phyloP scores from a whole-genome alignment of 2,329 filamentous ascomycete genomes.

The Aureobasidium uvarum region DNA sequence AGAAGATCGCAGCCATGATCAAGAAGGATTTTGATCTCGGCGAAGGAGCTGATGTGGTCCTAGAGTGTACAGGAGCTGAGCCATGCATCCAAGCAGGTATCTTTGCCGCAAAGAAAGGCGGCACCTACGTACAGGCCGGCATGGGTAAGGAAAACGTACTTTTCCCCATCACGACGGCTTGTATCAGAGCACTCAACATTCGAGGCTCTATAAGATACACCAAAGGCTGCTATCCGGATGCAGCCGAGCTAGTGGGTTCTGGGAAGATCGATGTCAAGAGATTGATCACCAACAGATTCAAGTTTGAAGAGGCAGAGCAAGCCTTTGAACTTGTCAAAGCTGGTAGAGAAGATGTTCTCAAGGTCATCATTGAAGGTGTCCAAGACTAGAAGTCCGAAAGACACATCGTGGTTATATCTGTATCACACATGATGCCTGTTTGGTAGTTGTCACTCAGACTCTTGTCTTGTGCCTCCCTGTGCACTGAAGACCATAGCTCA shows the following conservation, averaged over 20 bases:
- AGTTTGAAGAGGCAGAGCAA: slow-evolving; percentile 49
- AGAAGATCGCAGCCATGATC: slow-evolving; percentile 44
- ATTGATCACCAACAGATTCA: slow-evolving; percentile 44
- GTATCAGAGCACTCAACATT: slow-evolving; percentile 50
- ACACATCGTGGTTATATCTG: neutral
- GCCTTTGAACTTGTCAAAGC: slow-evolving; percentile 50
- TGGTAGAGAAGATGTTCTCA: slow-evolving; percentile 21
- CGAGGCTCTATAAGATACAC: slow-evolving; percentile 55
- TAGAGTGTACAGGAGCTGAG: slow-evolving; percentile 52
- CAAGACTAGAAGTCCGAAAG: slow-evolving; percentile 25
- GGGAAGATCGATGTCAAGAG: slow-evolving; percentile 47
- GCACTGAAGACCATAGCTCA: too few relatives aligned
- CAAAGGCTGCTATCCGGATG: slow-evolving; percentile 51
- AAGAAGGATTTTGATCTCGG: slow-evolving; percentile 42
- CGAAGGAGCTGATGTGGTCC: slow-evolving; percentile 51
- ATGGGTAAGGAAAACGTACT: slow-evolving; percentile 52
- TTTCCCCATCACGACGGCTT: slow-evolving; percentile 54
- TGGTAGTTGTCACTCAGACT: too few relatives aligned
- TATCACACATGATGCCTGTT: neutral
- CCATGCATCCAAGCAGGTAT: slow-evolving; percentile 52
- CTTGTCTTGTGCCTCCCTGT: too few relatives aligned
- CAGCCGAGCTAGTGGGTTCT: slow-evolving; percentile 52
- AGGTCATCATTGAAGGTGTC: slow-evolving; percentile 44
- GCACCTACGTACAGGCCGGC: slow-evolving; percentile 53
- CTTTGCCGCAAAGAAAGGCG: slow-evolving; percentile 47